Percentiles rank a stretch among this genome's conserved stretches.
Conservation (phyloP, 192 early-diverging fungal genomes). For the Umbelopsis sp. region DNA sequence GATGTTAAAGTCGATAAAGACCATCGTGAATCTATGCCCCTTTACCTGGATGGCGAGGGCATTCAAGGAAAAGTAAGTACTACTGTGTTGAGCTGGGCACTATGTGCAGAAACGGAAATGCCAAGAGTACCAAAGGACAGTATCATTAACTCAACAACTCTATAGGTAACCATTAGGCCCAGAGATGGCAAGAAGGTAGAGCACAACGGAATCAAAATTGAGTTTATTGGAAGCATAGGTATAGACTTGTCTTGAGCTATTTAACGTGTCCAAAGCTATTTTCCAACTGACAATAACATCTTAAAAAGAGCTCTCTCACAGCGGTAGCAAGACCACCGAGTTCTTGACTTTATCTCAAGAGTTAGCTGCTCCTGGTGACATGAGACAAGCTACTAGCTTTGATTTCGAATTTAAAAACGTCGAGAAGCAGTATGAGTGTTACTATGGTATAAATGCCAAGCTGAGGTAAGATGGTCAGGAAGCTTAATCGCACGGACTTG, state of each 20-base stretch:
- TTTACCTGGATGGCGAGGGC: conserved; percentile 96
- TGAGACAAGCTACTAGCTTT: conserved; percentile 77
- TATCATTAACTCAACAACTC: conserved; percentile 11
- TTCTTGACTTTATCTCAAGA: conserved; percentile 94
- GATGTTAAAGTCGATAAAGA: conserved; percentile 96
- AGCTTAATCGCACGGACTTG: not conserved
- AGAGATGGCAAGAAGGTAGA: conserved; percentile 93
- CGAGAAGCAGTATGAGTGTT: conserved; percentile 99
- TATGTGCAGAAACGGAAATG: not conserved
- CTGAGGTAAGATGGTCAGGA: conserved; percentile 60
- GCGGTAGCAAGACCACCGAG: conserved; percentile 93
- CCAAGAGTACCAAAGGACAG: not conserved
- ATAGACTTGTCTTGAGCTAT: conserved; percentile 17
- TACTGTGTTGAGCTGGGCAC: conserved; percentile 29
- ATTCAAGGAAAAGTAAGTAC: conserved; percentile 86
- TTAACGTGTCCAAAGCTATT: no score
- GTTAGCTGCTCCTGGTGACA: conserved; percentile 91
- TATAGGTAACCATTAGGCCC: conserved; percentile 73
- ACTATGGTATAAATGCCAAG: conserved; percentile 98
- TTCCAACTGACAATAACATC: not conserved
- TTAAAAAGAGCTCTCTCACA: conserved; percentile 88
- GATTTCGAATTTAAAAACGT: conserved; percentile 99
- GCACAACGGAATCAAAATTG: conserved; percentile 98
- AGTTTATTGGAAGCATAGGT: conserved; percentile 98
- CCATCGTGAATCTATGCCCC: conserved; percentile 86